Conservation (phyloP, 2,329 filamentous ascomycete genomes). For the Calonectria crousiana region DNA sequence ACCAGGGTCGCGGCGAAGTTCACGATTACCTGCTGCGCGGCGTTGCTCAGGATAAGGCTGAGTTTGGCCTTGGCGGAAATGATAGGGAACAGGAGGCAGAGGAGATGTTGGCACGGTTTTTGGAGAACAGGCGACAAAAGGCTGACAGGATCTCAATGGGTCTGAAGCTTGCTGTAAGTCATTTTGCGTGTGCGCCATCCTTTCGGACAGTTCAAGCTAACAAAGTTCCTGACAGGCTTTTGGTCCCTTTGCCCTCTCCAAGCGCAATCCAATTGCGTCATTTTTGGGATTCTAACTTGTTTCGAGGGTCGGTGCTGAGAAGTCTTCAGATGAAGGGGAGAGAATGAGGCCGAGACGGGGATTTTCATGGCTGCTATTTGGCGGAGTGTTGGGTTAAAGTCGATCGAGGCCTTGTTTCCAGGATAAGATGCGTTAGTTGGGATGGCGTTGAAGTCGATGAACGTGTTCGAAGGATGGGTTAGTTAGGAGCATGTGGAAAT, state of each 20-base stretch:
- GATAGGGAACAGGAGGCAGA: background rate
- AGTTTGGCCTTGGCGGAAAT: no score
- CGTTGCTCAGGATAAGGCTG: background rate
- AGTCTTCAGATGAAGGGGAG: background rate
- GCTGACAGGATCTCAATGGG: background rate
- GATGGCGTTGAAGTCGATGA: no score
- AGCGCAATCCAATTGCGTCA: background rate
- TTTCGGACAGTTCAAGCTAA: background rate
- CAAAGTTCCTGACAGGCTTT: background rate
- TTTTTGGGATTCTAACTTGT: background rate
- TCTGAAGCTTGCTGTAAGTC: background rate
- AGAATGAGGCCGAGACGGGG: background rate
- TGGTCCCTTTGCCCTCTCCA: background rate
- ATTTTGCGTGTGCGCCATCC: no score
- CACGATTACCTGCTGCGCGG: constrained; percentile 13
- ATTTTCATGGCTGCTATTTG: no score
- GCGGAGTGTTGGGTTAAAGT: no score
- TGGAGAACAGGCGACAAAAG: background rate
- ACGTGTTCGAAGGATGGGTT: no score
- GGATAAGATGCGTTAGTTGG: no score
- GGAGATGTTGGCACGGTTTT: background rate
- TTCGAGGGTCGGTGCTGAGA: fast-evolving
- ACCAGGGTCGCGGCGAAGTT: background rate
- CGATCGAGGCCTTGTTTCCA: no score
- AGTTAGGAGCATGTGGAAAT: no score